phyloP scores from a whole-genome alignment of 352 stramenopile genomes.

The Phytophthora hybrid region DNA sequence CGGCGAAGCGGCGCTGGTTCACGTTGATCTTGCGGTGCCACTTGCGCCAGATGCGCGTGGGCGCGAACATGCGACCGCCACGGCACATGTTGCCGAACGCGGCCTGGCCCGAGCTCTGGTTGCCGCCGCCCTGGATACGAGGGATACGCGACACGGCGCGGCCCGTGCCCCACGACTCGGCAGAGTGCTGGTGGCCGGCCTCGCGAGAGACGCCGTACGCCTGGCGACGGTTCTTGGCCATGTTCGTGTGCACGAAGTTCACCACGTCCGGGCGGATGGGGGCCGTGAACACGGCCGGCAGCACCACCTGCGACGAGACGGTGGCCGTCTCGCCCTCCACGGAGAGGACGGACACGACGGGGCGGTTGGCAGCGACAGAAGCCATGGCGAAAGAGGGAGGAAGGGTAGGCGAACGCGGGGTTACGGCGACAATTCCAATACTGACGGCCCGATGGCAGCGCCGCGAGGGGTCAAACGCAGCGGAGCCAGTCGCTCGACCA shows the following conservation, averaged over 20 bases:
- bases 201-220: conserved; percentile 97
- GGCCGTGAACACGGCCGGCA: conserved; percentile 97
- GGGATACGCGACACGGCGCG: conserved; percentile 99
- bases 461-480: background rate
- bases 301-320: conserved; percentile 90
- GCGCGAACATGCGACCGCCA: conserved; percentile 98
- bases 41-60: conserved; percentile 99
- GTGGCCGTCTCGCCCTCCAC: conserved; percentile 78
- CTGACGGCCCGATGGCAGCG: conserved; percentile 15
- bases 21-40: conserved; percentile 99
- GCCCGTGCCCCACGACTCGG: conserved; percentile 98
- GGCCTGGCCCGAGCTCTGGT: conserved; percentile 97
- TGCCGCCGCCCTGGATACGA: conserved; percentile 98
- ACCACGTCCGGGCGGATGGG: conserved; percentile 99
- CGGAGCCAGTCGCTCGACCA: conserved; percentile 24
- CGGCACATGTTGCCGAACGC: conserved; percentile 99
- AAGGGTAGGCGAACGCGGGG: conserved; percentile 62
- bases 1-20: conserved; percentile 98
- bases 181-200: conserved; percentile 97
- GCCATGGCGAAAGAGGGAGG: conserved; percentile 65
- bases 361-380: conserved; percentile 93
- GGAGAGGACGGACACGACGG: conserved; percentile 96
- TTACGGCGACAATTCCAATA: conserved; percentile 69
- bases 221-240: conserved; percentile 99
- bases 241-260: conserved; percentile 99